Conservation (phyloP, 352 stramenopile species). For the Phytophthora multivora region DNA sequence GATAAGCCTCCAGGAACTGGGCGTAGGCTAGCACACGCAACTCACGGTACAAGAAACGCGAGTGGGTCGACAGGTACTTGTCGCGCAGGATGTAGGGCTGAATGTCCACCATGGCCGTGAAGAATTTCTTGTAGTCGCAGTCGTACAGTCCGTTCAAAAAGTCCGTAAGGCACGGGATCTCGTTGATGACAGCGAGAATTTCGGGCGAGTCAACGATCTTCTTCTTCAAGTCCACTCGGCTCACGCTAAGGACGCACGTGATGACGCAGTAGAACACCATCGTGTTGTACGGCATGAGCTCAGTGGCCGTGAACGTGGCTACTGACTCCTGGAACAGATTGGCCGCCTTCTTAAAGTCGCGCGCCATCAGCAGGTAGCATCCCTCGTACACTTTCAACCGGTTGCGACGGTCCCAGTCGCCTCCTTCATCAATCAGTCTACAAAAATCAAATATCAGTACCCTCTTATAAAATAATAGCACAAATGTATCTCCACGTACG, state of each 20-base stretch:
- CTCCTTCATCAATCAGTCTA: constrained; percentile 93
- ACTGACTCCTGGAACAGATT: constrained; percentile 96
- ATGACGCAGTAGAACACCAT: constrained; percentile 98
- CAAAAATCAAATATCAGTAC: constrained; percentile 11
- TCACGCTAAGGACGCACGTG: constrained; percentile 94
- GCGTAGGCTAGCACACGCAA: constrained; percentile 97
- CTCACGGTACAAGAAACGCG: constrained; percentile 95
- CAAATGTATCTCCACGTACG: constrained; percentile 32
- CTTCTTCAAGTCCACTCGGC: constrained; percentile 95
- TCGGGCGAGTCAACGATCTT: constrained; percentile 98
- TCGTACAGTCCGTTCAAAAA: constrained; percentile 97
- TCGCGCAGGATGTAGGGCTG: constrained; percentile 88
- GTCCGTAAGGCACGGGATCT: constrained; percentile 82
- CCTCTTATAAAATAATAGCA: background rate
- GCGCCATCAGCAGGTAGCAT: constrained; percentile 91
- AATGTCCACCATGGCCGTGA: constrained; percentile 91
- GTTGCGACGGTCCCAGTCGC: constrained; percentile 99
- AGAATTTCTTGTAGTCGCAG: constrained; percentile 98
- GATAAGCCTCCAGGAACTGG: constrained; percentile 99
- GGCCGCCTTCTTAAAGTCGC: constrained; percentile 94
- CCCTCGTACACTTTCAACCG: constrained; percentile 98
- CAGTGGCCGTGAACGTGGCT: constrained; percentile 97
- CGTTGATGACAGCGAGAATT: constrained; percentile 89
- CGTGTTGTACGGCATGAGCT: constrained; percentile 97
- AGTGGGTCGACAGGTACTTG: constrained; percentile 94